Percentiles rank a stretch among this genome's conserved stretches.
Conservation (phyloP, 148 eudicot species). For the Agrostemma githago region DNA sequence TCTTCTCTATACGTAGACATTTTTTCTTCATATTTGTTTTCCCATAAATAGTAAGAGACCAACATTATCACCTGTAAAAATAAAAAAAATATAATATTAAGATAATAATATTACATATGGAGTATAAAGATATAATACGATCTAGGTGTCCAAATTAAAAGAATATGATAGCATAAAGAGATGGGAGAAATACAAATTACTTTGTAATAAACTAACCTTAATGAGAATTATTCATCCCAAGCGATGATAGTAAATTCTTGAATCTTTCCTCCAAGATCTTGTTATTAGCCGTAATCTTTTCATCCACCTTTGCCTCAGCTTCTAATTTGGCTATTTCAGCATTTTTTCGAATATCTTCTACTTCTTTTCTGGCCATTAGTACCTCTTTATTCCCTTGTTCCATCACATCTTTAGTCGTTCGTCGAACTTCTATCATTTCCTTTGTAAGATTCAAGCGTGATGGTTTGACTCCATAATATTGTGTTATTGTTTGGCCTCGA, state of each 20-base stretch:
- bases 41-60: not conserved
- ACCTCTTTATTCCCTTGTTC: not conserved
- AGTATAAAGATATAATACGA: not conserved
- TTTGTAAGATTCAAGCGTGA: no score
- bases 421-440: slow-evolving; percentile 1
- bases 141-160: no score
- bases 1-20: not conserved
- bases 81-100: no score
- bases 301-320: not conserved
- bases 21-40: not conserved
- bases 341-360: not conserved
- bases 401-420: not conserved
- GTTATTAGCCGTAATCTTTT: slow-evolving; percentile 12
- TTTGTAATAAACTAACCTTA: not conserved
- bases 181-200: not conserved
- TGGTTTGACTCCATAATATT: slow-evolving; percentile 1
- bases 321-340: not conserved
- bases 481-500: slow-evolving; percentile 6
- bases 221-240: slow-evolving; percentile 19
- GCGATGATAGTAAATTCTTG: not conserved
- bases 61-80: not conserved
- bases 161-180: not conserved
- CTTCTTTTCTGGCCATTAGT: slow-evolving; percentile 3
- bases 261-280: slow-evolving; percentile 2
- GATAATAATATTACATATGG: not conserved